A percentile compares a stretch with the other conserved stretches of the same genome.
Evolutionary conservation across 345 rosid species (phyloP).

Genomic region (Eucalyptus cloeziana): DNA sequence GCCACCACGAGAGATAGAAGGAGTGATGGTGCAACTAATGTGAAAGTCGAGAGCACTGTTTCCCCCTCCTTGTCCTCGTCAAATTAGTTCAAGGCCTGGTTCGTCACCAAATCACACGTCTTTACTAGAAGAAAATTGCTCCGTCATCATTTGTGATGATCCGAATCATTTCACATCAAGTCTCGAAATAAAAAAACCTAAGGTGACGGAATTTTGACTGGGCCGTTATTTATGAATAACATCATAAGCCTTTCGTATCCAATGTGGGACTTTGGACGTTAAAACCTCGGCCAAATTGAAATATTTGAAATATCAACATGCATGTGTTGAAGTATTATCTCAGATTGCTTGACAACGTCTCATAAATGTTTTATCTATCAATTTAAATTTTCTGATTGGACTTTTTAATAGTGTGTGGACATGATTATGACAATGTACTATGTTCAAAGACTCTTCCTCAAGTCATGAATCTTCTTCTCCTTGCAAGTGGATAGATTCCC

Average conservation of each 20-base stretch:
- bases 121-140: background rate
- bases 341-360: accelerated
- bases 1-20: no score
- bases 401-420: background rate
- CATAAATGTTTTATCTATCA: background rate
- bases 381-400: background rate
- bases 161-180: background rate
- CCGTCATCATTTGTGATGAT: background rate
- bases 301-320: background rate
- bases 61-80: background rate
- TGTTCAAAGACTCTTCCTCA: background rate
- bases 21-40: background rate
- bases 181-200: background rate
- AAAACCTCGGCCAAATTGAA: no score
- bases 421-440: background rate
- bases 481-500: background rate
- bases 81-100: background rate
- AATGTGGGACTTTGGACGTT: background rate
- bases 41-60: accelerated
- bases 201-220: no score
- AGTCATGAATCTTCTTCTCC: background rate
- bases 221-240: background rate
- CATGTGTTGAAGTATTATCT: background rate
- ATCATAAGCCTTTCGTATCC: background rate
- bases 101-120: background rate